These are phyloP conservation scores for Boletus tomentosulus DNA, from an alignment of 768 basidiomycete species.

Conservation along the genomic window DNA sequence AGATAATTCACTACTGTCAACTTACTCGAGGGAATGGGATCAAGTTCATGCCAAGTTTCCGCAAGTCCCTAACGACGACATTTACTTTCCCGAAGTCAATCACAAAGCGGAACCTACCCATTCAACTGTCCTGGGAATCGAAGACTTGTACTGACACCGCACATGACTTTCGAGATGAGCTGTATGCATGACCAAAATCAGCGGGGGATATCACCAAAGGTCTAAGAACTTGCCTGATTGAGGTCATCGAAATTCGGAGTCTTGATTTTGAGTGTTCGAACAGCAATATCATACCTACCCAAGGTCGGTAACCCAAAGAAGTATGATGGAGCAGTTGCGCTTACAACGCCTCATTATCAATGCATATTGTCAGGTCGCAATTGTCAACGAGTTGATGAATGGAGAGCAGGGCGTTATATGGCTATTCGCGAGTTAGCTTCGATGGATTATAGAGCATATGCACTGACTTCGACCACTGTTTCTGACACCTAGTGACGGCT, in stretches of 20 bases:
- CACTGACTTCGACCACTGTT: constrained; percentile 49
- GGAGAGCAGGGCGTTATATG: constrained; percentile 83
- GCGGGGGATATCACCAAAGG: not conserved
- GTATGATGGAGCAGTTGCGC: constrained; percentile 15
- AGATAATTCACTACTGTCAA: not conserved
- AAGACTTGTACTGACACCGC: constrained; percentile 87
- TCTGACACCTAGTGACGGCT: constrained; percentile 36
- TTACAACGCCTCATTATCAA: constrained; percentile 85
- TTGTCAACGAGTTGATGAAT: constrained; percentile 88
- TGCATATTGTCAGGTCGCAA: constrained; percentile 76
- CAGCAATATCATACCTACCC: constrained; percentile 66
- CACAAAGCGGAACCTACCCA: constrained; percentile 45
- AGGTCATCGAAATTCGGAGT: constrained; percentile 62
- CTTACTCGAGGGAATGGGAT: constrained; percentile 92
- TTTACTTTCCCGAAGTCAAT: constrained; percentile 3
- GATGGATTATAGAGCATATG: not conserved
- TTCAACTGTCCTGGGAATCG: constrained; percentile 94
- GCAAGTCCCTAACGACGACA: constrained; percentile 55
- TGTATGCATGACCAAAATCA: constrained; percentile 18
- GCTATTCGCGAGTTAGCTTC: constrained; percentile 36
- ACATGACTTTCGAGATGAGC: constrained; percentile 89
- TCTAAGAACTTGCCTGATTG: constrained; percentile 49
- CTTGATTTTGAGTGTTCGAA: constrained; percentile 60
- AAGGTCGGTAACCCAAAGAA: not conserved
- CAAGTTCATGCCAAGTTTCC: constrained; percentile 91